These are phyloP conservation scores for Pseudogymnoascus sp. DNA, from an alignment of 2,329 filamentous ascomycete species.

Conservation along the genomic window DNA sequence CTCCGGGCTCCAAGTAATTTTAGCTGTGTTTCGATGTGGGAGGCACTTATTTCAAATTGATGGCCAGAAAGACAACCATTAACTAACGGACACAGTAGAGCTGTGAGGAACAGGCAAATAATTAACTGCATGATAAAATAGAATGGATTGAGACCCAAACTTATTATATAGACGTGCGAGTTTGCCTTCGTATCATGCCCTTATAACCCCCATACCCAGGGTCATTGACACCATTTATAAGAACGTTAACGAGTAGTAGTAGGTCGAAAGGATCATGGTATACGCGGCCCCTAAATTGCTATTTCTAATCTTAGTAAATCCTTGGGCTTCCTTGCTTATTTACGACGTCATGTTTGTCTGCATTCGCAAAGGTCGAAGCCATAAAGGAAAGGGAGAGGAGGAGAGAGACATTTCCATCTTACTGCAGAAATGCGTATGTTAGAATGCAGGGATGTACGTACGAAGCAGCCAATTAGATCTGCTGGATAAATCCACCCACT, in stretches of 20 bases:
- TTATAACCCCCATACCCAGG: background rate
- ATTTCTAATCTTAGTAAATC: background rate
- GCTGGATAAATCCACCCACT: background rate
- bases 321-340: background rate
- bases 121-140: background rate
- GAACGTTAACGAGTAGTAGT: background rate
- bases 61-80: background rate
- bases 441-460: background rate
- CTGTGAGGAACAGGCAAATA: background rate
- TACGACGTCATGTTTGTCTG: background rate
- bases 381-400: background rate
- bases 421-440: background rate
- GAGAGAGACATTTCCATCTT: background rate
- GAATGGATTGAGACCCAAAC: background rate
- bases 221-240: background rate
- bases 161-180: background rate
- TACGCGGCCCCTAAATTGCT: background rate
- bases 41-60: background rate
- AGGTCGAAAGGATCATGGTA: background rate
- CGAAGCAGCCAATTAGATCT: background rate
- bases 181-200: background rate
- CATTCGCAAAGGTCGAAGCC: background rate
- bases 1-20: background rate
- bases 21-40: background rate
- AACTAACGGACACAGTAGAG: background rate